Percentiles rank a stretch among this genome's conserved stretches.
These are phyloP conservation scores for Schizosaccharomyces pombe DNA, from an alignment of 805 yeast genomes.

Conservation along the genomic window ASM294v3 CU329670.1:5095501-5096000, in stretches of 20 bases:
- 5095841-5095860: no score
- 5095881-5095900: no score
- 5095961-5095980: no score
- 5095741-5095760: slow-evolving; percentile 73
- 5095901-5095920: no score
- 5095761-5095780: slow-evolving; percentile 20
- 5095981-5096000: no score
- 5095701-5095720: slow-evolving; percentile 98
- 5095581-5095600: slow-evolving; percentile 99
- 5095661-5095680: slow-evolving; percentile 92
- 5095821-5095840: no score
- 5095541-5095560: slow-evolving; percentile 19
- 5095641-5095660: slow-evolving; percentile 96
- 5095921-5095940: no score
- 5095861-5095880: no score
- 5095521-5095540: not conserved
- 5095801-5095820: not conserved
- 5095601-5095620: slow-evolving; percentile 96
- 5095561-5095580: slow-evolving; percentile 89
- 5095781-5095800: not conserved
- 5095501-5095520: not conserved
- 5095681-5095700: slow-evolving; percentile 98
- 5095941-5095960: no score
- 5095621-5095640: slow-evolving; percentile 98
- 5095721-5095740: slow-evolving; percentile 94